Evolutionary conservation across 2,329 filamentous ascomycete species (phyloP), one percentile per base, ranked within the genome.

Genomic region (Beauveria australis): DNA sequence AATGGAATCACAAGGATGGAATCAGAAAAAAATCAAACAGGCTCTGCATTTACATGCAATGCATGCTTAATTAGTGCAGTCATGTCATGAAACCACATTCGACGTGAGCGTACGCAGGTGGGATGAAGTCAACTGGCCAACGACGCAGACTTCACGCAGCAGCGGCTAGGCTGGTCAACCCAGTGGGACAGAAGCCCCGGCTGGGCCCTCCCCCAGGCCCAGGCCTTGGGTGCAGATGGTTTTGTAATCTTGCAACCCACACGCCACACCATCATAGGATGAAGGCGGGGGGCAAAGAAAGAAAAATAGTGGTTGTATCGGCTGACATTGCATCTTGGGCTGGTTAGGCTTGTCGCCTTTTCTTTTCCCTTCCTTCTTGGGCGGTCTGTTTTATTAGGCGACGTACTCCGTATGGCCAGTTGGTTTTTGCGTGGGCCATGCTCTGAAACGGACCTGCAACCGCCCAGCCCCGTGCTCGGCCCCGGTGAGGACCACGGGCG

Each of bases 391-490:
- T 14, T 52, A 9, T 14, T 52, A 9, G 49, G 33, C 19, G 19
- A 41, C 12, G 51, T n/a, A n/a, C n/a, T n/a, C n/a, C n/a, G n/a
- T 24, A 44, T 7, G 40, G 40, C 53, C 53, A 54, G 53, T 54
- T 41, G 53, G 33, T 44, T 46, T 28, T 24, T 19, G 22, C 5
- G 53, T 10, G 22, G 7, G 37, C 41, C 40, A 28, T 12, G 37
- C 40, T 46, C 53, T 54, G 53, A 54, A 54, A 44, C 53, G 53
- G 19, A 44, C 22, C 40, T 54, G 53, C 53, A 54, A 54, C 53
- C 53, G 52, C 37, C 52, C 52, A 44, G 37, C 30, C 28, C 51
- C 51, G 26, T 53, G 28, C 28, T n/a, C 12, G 22, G 12, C 51
- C 30, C 51, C 22, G 30, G 33, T 24, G 10, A 40, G 30, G 33